A percentile compares a stretch with the other conserved stretches of the same genome.
phyloP scores from a whole-genome alignment of 805 yeast genomes.

The Starmerella roubikii region DNA sequence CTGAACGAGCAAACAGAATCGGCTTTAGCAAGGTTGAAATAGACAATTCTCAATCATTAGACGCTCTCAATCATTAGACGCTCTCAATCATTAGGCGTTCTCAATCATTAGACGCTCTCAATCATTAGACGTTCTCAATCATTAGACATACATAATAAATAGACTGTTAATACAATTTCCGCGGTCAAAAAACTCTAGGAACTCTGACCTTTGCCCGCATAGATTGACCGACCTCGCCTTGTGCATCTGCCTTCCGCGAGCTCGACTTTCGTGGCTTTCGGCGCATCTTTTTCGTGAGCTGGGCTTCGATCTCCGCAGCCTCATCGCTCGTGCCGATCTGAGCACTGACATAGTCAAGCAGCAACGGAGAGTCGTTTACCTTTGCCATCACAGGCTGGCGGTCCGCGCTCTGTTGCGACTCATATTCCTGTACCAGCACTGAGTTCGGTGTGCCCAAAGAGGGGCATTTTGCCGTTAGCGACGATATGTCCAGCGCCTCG shows the following conservation, averaged over 20 bases:
- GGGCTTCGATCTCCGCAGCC: slow-evolving; percentile 9
- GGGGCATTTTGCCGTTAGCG: slow-evolving; percentile 31
- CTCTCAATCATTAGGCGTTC: too few species aligned
- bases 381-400: slow-evolving; percentile 13
- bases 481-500: slow-evolving; percentile 49
- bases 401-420: neutral
- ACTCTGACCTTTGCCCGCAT: too few species aligned
- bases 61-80: too few species aligned
- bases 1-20: neutral
- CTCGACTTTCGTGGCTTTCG: neutral
- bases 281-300: neutral
- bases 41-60: too few species aligned
- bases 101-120: too few species aligned
- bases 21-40: neutral
- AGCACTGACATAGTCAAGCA: slow-evolving; percentile 12
- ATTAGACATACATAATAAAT: too few species aligned
- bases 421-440: neutral
- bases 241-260: neutral
- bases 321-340: slow-evolving; percentile 10
- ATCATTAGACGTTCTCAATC: too few species aligned
- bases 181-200: too few species aligned
- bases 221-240: too few species aligned
- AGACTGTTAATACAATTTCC: too few species aligned
- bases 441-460: slow-evolving; percentile 12
- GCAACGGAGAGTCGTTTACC: slow-evolving; percentile 6